A percentile compares a stretch with the other conserved stretches of the same genome.
phyloP scores from a whole-genome alignment of 371 early-diverging fungal species.

The Mortierella sp. region DNA sequence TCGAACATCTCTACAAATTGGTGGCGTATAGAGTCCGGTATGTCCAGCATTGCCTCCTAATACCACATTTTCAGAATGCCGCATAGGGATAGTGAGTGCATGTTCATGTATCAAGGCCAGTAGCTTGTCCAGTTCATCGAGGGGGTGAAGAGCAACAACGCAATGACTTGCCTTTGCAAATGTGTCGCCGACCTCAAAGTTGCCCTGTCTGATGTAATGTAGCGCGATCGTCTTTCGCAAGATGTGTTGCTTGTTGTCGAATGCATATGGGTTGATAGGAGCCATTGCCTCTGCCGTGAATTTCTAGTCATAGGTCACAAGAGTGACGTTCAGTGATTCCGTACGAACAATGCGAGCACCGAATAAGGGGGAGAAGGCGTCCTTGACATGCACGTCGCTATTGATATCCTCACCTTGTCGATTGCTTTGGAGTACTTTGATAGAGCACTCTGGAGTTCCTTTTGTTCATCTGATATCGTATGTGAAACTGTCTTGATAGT shows the following conservation, averaged over 20 bases:
- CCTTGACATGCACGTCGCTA: background rate
- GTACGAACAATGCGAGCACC: too few relatives aligned
- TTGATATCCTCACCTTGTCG: slow-evolving; percentile 67
- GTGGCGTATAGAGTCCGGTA: slow-evolving; percentile 53
- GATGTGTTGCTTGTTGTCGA: slow-evolving; percentile 69
- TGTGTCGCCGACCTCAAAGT: slow-evolving; percentile 77
- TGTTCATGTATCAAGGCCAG: too few relatives aligned
- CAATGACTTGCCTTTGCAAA: slow-evolving; percentile 60
- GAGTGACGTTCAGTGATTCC: too few relatives aligned
- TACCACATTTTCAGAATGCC: slow-evolving; percentile 1
- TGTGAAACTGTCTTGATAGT: slow-evolving; percentile 26
- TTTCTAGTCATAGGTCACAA: slow-evolving; percentile 59
- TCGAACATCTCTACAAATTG: slow-evolving; percentile 73
- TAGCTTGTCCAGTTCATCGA: too few relatives aligned
- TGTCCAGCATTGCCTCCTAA: too few relatives aligned
- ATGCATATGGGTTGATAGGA: slow-evolving; percentile 72
- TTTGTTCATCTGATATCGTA: slow-evolving; percentile 65
- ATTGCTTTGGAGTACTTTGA: slow-evolving; percentile 80
- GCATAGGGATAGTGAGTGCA: background rate
- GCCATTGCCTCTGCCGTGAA: slow-evolving; percentile 71
- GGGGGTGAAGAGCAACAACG: too few relatives aligned
- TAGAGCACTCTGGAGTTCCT: slow-evolving; percentile 72
- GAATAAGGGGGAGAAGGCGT: too few relatives aligned
- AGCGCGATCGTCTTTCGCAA: slow-evolving; percentile 70
- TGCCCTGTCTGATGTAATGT: slow-evolving; percentile 91